These are phyloP conservation scores for Sequoiadendron giganteum DNA, from an alignment of 75 land plant genomes.

Conservation along the genomic window DNA sequence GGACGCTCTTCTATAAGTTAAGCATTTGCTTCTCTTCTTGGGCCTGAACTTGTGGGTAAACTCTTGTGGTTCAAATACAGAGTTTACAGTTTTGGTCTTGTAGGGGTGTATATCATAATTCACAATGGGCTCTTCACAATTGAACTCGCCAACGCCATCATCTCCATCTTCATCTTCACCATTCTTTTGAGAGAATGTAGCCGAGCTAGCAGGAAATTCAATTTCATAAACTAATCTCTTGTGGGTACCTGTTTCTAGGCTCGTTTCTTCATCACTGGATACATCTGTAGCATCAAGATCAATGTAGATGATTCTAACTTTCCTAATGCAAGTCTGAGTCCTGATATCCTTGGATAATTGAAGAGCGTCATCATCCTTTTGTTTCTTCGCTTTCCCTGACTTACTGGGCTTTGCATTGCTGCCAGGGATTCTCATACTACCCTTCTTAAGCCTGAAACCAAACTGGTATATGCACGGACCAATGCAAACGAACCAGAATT, in stretches of 20 bases:
- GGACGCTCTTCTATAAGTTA: background rate
- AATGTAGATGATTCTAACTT: slow-evolving; percentile 12
- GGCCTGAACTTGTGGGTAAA: background rate
- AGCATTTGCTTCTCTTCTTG: background rate
- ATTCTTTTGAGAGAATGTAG: background rate
- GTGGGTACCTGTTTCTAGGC: background rate
- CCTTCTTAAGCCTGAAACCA: background rate
- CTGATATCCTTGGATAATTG: background rate
- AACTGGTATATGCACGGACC: background rate
- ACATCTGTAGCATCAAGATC: slow-evolving; percentile 24
- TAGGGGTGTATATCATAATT: background rate
- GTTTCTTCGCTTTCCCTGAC: background rate
- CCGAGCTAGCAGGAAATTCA: background rate
- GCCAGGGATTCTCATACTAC: background rate
- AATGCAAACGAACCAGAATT: background rate
- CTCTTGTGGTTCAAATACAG: background rate
- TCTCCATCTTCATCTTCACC: slow-evolving; percentile 3
- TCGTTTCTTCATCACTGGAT: slow-evolving; percentile 17
- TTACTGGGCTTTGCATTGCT: background rate
- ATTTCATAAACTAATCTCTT: slow-evolving; percentile 11
- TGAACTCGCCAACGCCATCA: background rate
- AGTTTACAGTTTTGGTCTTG: background rate
- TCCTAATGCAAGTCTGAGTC: background rate
- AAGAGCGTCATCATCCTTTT: background rate
- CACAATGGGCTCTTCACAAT: background rate